These are phyloP conservation scores for Saccharomyces hybrid DNA, from an alignment of 1,139 yeast genomes.

Conservation along the genomic window DNA sequence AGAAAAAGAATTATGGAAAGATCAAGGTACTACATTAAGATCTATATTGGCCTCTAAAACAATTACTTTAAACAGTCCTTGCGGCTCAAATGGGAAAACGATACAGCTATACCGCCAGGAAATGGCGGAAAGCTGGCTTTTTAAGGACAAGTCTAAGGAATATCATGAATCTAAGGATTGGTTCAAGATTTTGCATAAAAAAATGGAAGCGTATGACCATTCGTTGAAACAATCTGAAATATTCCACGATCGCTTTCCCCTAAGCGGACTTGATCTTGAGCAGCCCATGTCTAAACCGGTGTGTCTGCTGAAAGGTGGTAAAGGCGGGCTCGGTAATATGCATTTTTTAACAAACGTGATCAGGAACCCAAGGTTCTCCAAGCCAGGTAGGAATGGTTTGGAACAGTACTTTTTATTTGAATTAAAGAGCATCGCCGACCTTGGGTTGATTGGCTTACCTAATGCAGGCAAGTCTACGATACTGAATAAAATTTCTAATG, in stretches of 20 bases:
- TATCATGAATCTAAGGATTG: conserved; percentile 59
- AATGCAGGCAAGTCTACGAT: conserved; percentile 94
- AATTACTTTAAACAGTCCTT: conserved; percentile 19
- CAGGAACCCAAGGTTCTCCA: conserved; percentile 84
- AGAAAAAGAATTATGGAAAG: conserved; percentile 8
- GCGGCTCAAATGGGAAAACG: conserved; percentile 16
- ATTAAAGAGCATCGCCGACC: conserved; percentile 78
- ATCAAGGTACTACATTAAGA: conserved; percentile 11
- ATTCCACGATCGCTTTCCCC: conserved; percentile 60
- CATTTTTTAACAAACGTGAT: conserved; percentile 78
- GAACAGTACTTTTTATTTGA: conserved; percentile 69
- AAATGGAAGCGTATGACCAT: conserved; percentile 58
- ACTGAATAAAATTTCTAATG: conserved; percentile 78
- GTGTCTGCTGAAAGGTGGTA: conserved; percentile 73
- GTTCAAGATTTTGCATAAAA: conserved; percentile 54
- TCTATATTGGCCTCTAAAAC: conserved; percentile 13
- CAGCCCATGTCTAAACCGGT: conserved; percentile 59
- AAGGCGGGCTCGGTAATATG: conserved; percentile 94
- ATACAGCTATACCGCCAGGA: conserved; percentile 55
- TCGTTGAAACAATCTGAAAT: conserved; percentile 56
- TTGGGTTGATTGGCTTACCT: conserved; percentile 91
- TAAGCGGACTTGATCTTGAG: conserved; percentile 68
- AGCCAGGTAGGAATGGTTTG: conserved; percentile 65
- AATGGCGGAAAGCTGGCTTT: conserved; percentile 83
- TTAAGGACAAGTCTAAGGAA: conserved; percentile 64